Evolutionary conservation across 1,284 basidiomycete genomes (phyloP), one percentile per base, ranked within the genome.

Genomic region (Trichosporon sp.): DNA sequence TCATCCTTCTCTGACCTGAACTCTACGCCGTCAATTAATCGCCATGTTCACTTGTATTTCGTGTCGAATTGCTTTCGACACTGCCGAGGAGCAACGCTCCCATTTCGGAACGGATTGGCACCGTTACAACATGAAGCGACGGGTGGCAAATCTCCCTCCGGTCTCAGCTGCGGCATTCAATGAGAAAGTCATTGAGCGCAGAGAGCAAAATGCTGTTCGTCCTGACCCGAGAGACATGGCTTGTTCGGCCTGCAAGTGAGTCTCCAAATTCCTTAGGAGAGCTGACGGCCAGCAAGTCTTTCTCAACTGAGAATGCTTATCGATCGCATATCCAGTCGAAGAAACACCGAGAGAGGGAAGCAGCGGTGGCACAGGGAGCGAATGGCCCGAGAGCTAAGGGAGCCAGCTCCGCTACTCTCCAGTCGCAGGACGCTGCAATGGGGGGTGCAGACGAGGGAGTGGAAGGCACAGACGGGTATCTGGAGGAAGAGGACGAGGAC

Each of bases 111-210:
- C 93, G 42, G 97, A 99, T 83, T 90, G 93, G 81, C 97, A 99
- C 84, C 87, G 95, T 65, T 99, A 99, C 85, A 99, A 99, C 82
- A 95, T 98, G 90, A 98, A 98, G 85, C 91, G 97, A 73, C 89
- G 95, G 44, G 93, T 98, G 21, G 95, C 97, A 7, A 89, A 88
- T 15, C 87, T 99, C 1, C 91, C 93, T 4, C 95, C 97, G 2
- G 89, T 99, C 77, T 90, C 89, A 70, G 88, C 87, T 0, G 83
- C 87, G 7, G 79, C 91, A 0, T 99, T 98, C 85, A 91, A 95
- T 77, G 89, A 93, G 77, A 99, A 98, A 80, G 91, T 98, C n/a
- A 80, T 91, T 32, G 91, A 94, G 70, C 85, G 91, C 73, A 85
- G 88, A 32, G 86, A 88, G 62, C 91, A 94, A 83, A 90, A 89